Evolutionary conservation across 1,139 yeast genomes (phyloP).

Genomic region (Kodamaea fungicola): DNA sequence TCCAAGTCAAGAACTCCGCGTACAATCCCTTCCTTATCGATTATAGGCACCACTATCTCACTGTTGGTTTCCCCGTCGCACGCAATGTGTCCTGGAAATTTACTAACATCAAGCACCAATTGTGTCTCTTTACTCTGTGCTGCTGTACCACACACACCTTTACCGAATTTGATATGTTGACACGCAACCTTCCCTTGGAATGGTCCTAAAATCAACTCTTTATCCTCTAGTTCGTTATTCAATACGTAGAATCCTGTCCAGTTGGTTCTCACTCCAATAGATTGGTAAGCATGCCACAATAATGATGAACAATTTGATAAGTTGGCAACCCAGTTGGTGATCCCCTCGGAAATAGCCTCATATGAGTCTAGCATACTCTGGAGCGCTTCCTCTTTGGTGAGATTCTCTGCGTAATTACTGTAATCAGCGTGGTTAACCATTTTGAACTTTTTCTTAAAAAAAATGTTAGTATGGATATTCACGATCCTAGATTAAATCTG

Average conservation of each 20-base stretch:
- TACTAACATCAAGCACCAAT: conserved; percentile 69
- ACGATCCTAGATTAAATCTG: not conserved
- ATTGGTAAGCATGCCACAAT: conserved; percentile 82
- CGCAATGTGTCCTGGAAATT: conserved; percentile 91
- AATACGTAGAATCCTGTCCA: conserved; percentile 91
- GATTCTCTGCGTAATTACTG: conserved; percentile 38
- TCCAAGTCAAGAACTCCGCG: conserved; percentile 87
- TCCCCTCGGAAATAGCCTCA: conserved; percentile 58
- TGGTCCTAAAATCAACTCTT: conserved; percentile 75
- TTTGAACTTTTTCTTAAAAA: not conserved
- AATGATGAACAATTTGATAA: conserved; percentile 81
- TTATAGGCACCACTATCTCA: conserved; percentile 88
- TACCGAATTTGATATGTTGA: conserved; percentile 71
- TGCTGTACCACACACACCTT: conserved; percentile 91
- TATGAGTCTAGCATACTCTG: conserved; percentile 59
- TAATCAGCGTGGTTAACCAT: conserved; percentile 59
- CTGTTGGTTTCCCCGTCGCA: conserved; percentile 94
- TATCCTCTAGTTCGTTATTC: conserved; percentile 26
- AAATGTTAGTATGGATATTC: conserved; percentile 1
- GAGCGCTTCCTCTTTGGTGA: conserved; percentile 54
- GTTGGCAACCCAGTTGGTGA: conserved; percentile 84
- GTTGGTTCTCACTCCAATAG: conserved; percentile 58
- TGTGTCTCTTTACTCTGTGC: conserved; percentile 60
- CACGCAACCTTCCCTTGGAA: conserved; percentile 98
- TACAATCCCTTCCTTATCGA: conserved; percentile 34